Evolutionary conservation across 805 yeast species (phyloP).

Genomic region (Lachancea sp.): DNA sequence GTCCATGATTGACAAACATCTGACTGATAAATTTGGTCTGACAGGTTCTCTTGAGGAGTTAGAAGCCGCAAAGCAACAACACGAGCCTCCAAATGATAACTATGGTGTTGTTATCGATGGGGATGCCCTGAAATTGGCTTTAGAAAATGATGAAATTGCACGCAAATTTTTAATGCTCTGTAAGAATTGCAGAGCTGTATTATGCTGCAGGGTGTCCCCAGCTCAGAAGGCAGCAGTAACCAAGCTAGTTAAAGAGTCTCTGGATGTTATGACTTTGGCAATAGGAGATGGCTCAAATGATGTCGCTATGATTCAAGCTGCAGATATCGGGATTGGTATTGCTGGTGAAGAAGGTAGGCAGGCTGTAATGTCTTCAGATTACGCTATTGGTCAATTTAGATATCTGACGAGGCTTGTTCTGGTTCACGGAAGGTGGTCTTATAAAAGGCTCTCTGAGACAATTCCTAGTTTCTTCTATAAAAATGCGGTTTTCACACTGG

Average conservation of each 20-base stretch:
- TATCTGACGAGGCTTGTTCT: slow-evolving; percentile 58
- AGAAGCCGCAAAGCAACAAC: slow-evolving; percentile 46
- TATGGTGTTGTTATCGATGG: slow-evolving; percentile 76
- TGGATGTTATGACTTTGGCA: slow-evolving; percentile 78
- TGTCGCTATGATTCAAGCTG: slow-evolving; percentile 87
- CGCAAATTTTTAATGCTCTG: slow-evolving; percentile 63
- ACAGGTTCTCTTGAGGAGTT: slow-evolving; percentile 54
- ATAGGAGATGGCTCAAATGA: slow-evolving; percentile 89
- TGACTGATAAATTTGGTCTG: slow-evolving; percentile 51
- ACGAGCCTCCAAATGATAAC: slow-evolving; percentile 60
- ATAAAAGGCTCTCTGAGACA: slow-evolving; percentile 76
- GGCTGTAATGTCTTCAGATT: slow-evolving; percentile 84
- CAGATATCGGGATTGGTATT: slow-evolving; percentile 83
- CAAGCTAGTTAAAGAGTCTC: slow-evolving; percentile 61
- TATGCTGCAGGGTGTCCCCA: slow-evolving; percentile 85
- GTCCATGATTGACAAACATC: slow-evolving; percentile 45
- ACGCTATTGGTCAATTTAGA: slow-evolving; percentile 79
- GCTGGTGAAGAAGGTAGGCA: slow-evolving; percentile 91
- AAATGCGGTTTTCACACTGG: slow-evolving; percentile 66
- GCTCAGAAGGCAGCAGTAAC: slow-evolving; percentile 85
- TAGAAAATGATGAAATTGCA: slow-evolving; percentile 38
- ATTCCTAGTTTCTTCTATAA: slow-evolving; percentile 76
- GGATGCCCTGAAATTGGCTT: slow-evolving; percentile 58
- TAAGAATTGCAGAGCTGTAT: slow-evolving; percentile 73
- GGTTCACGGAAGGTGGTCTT: slow-evolving; percentile 85